A percentile compares a stretch with the other conserved stretches of the same genome.
Conservation (phyloP, 2,329 filamentous ascomycete species). For the Hymenotorrendiella dingleyae region DNA sequence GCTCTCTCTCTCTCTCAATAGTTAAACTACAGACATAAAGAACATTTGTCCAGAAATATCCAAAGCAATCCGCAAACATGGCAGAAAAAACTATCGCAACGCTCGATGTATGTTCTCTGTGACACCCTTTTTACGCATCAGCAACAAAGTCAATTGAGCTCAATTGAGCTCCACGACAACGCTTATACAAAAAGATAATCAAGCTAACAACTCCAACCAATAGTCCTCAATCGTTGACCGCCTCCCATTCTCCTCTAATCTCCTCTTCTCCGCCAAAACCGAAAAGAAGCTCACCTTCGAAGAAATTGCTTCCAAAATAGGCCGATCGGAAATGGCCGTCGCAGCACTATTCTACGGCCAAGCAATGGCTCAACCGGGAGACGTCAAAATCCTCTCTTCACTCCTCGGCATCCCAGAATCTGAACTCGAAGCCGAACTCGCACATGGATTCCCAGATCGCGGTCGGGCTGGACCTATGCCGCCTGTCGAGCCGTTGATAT, state of each 20-base stretch:
- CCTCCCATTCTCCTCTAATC: conserved; percentile 64
- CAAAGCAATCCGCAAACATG: background rate
- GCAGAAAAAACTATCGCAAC: conserved; percentile 3
- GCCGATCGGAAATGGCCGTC: conserved; percentile 79
- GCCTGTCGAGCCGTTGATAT: conserved; percentile 79
- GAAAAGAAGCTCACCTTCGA: conserved; percentile 71
- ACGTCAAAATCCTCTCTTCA: conserved; percentile 59
- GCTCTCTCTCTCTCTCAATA: too few species aligned
- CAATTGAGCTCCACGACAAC: background rate
- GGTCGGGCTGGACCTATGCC: conserved; percentile 78
- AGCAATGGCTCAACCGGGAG: conserved; percentile 64
- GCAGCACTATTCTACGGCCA: conserved; percentile 92
- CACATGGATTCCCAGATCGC: conserved; percentile 69
- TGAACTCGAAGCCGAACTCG: conserved; percentile 55
- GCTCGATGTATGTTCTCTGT: conserved; percentile 3
- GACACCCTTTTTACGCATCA: background rate
- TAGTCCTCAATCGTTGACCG: conserved; percentile 61
- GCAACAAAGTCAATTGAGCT: background rate
- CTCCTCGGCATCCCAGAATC: conserved; percentile 56
- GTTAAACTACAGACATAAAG: too few species aligned
- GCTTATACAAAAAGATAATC: background rate
- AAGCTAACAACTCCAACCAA: background rate
- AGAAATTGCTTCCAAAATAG: conserved; percentile 65
- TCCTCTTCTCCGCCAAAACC: conserved; percentile 78
- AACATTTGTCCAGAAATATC: too few species aligned